Conservation (phyloP, 2,329 filamentous ascomycete genomes). For the Talaromyces amestolkiae region DNA sequence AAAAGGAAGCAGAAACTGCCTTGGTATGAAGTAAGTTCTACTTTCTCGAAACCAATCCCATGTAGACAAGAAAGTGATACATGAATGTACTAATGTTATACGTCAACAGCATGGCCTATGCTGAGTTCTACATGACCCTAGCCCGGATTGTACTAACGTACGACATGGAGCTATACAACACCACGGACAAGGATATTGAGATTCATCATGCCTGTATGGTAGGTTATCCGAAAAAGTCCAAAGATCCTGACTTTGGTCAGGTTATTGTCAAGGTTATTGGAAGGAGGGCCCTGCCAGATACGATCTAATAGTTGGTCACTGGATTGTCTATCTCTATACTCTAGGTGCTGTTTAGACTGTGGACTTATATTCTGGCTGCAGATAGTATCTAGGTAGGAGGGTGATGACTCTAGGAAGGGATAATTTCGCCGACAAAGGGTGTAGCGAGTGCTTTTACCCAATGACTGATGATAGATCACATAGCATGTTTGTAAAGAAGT, state of each 20-base stretch:
- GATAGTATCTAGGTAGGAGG: no score
- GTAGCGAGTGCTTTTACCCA: neutral
- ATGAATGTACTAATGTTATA: neutral
- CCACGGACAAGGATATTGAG: constrained; percentile 8
- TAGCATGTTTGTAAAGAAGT: neutral
- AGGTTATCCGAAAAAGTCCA: neutral
- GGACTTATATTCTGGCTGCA: no score
- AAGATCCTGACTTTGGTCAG: neutral
- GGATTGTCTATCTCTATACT: neutral
- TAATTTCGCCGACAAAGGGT: no score
- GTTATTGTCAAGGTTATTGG: constrained; percentile 4
- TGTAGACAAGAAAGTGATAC: no score
- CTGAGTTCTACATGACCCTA: constrained; percentile 3
- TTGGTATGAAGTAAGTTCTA: neutral
- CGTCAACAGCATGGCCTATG: constrained; percentile 1
- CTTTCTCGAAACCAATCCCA: neutral
- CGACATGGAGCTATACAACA: constrained; percentile 6
- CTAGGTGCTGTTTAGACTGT: neutral
- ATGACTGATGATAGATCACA: neutral
- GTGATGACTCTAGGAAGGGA: no score
- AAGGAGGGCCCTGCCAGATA: neutral
- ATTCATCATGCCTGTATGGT: neutral
- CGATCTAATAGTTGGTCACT: neutral
- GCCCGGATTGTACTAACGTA: neutral
- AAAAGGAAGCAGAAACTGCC: constrained; percentile 1